Evolutionary conservation across 73 alveolate species (phyloP).

Genomic region (Paramecium octaurelia): DNA sequence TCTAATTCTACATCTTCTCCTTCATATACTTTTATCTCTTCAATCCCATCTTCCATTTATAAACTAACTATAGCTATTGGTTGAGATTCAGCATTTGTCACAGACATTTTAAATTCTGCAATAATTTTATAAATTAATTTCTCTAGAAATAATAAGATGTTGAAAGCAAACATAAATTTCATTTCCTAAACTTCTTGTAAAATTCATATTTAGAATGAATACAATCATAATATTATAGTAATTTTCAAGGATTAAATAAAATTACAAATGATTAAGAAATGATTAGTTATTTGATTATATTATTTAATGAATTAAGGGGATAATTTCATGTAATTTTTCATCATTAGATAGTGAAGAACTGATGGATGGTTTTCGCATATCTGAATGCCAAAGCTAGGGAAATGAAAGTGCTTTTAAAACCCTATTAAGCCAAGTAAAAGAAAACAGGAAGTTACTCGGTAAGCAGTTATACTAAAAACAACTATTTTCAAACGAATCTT

Average conservation of each 20-base stretch:
- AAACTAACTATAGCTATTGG: constrained; percentile 25
- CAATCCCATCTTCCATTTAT: neutral
- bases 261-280: neutral
- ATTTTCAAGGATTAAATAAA: neutral
- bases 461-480: neutral
- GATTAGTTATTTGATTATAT: neutral
- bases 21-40: constrained; percentile 6
- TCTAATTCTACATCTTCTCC: neutral
- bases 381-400: neutral
- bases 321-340: neutral
- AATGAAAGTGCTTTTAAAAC: neutral
- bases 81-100: neutral
- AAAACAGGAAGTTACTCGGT: neutral
- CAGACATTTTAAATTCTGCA: neutral
- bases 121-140: no score
- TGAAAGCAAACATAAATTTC: no score
- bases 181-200: no score
- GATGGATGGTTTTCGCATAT: neutral
- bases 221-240: no score
- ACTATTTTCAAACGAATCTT: neutral
- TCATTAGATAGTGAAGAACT: constrained; percentile 10
- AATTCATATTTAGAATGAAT: no score
- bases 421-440: neutral
- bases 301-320: neutral
- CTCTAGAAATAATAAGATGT: neutral